Evolutionary conservation across 2,329 filamentous ascomycete genomes (phyloP).

Genomic region (Lecanicillium sp.): DNA sequence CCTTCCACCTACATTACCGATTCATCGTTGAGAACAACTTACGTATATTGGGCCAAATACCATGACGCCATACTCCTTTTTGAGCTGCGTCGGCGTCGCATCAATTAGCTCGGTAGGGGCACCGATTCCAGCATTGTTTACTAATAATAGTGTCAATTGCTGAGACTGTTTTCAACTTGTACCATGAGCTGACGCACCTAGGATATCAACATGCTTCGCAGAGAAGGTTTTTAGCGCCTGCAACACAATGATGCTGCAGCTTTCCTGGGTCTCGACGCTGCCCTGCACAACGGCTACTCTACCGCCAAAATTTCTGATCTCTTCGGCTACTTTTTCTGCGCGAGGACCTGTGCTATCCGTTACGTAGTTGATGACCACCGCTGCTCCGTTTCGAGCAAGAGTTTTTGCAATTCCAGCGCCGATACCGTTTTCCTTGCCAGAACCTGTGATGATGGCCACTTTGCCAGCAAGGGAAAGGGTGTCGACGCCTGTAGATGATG

Average conservation of each 20-base stretch:
- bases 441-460: constrained; percentile 35
- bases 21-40: too few relatives aligned
- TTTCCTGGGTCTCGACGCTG: constrained; percentile 21
- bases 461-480: constrained; percentile 31
- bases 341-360: constrained; percentile 22
- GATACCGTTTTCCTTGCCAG: constrained; percentile 34
- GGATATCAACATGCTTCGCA: constrained; percentile 30
- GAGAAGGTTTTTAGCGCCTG: constrained; percentile 25
- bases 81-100: constrained; percentile 17
- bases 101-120: constrained; percentile 12
- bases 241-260: constrained; percentile 21
- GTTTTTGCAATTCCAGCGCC: constrained; percentile 32
- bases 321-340: constrained; percentile 22
- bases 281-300: constrained; percentile 23
- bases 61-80: constrained; percentile 23
- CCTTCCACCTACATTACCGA: too few relatives aligned
- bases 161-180: neutral
- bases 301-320: constrained; percentile 20
- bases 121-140: constrained; percentile 29
- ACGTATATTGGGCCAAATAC: constrained; percentile 26
- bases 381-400: constrained; percentile 31
- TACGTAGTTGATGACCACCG: constrained; percentile 30
- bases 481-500: too few relatives aligned
- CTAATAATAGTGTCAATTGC: constrained; percentile 13
- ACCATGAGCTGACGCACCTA: constrained; percentile 19